Evolutionary conservation across 2,329 filamentous ascomycete genomes (phyloP), one percentile per base, ranked within the genome.

Genomic region (Ceratocystis ficicola): DNA sequence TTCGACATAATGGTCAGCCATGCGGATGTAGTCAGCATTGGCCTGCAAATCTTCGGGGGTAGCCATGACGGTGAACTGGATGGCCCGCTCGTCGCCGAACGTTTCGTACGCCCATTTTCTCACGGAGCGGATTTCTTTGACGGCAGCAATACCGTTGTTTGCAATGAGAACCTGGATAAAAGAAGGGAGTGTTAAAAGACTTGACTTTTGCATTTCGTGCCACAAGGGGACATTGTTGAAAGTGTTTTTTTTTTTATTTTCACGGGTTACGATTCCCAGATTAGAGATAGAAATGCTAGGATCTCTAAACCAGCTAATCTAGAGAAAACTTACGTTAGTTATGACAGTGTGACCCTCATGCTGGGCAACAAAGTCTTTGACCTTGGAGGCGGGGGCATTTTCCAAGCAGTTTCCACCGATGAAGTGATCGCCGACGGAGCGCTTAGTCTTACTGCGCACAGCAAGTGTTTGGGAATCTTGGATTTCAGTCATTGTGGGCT

Each of bases 31-130:
- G 78, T 99, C 94, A 71, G 94, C 94, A 76, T 99, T 99, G 75
- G 94, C 94, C 75, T 88, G 86, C 74, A 99, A 78, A 86, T 99
- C 94, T 79, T 99, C 94, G 62, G 94, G 94, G 48, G 94, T 99
- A 72, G 94, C 94, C 94, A 99, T 99, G 75, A 99, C 94, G 69
- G 94, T 99, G 80, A 99, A 99, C 75, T 97, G 92, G 74, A 99
- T 96, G 72, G 93, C 94, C 74, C 89, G 86, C 81, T 99, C 94
- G 78, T 99, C 92, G 79, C 94, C 93, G 75, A 99, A 99, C 6
- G 90, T 95, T 80, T 99, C 94, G 86, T 99, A 99, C 69, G 94
- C 94, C 94, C 94, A 99, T 92, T 97, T 99, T 77, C 94, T 89
- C 74, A 99, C 93, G 68, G 93, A 97, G 77, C 94, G 87, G 75